These are phyloP conservation scores for Penicillium aurantiogriseum DNA, from an alignment of 2,329 filamentous ascomycete species.

Conservation along the genomic window DNA sequence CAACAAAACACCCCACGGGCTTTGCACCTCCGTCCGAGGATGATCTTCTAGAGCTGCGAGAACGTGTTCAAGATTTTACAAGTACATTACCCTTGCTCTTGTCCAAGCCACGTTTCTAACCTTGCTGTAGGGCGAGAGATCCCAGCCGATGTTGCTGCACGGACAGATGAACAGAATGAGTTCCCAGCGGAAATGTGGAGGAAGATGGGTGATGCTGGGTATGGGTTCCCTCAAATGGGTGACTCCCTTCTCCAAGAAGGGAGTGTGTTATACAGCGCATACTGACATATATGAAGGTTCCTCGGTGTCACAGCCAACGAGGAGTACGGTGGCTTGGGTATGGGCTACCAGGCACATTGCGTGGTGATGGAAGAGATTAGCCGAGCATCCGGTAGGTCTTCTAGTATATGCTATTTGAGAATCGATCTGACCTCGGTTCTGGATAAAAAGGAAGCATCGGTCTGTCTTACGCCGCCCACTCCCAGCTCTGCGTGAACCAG, in stretches of 20 bases:
- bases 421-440: neutral
- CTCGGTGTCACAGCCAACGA: constrained; percentile 92
- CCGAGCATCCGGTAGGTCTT: constrained; percentile 66
- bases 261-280: neutral
- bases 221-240: constrained; percentile 1
- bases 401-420: neutral
- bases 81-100: constrained; percentile 35
- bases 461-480: constrained; percentile 92
- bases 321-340: constrained; percentile 79
- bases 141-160: constrained; percentile 73
- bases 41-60: constrained; percentile 77
- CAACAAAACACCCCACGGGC: constrained; percentile 66
- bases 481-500: constrained; percentile 95
- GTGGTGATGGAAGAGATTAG: constrained; percentile 94
- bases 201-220: constrained; percentile 84
- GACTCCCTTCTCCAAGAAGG: too few relatives aligned
- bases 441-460: constrained; percentile 49
- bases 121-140: constrained; percentile 68
- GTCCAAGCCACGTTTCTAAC: constrained; percentile 1
- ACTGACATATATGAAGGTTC: constrained; percentile 52
- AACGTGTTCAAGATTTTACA: constrained; percentile 84
- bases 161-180: constrained; percentile 80
- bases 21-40: constrained; percentile 66
- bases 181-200: constrained; percentile 92
- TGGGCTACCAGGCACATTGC: constrained; percentile 97